Percentiles rank a stretch among this genome's conserved stretches.
These are phyloP conservation scores for Malassezia equina DNA, from an alignment of 1,284 basidiomycete species.

Conservation along the genomic window DNA sequence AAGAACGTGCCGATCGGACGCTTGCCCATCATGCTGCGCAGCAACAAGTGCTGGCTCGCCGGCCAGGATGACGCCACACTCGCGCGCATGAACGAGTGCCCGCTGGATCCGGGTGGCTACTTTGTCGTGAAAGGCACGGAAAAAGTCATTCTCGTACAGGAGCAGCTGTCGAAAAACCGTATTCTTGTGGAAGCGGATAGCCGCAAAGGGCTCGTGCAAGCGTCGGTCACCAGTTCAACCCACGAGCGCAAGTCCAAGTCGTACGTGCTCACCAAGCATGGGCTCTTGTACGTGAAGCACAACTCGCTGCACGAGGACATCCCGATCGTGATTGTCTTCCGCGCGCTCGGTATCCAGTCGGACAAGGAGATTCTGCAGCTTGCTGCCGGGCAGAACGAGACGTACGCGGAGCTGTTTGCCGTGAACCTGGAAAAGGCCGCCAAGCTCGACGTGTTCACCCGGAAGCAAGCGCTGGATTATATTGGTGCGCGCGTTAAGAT, in stretches of 20 bases:
- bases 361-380: constrained; percentile 96
- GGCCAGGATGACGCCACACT: constrained; percentile 68
- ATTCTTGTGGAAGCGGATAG: constrained; percentile 79
- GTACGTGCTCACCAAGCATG: constrained; percentile 88
- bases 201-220: constrained; percentile 82
- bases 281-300: constrained; percentile 89
- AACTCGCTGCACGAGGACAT: constrained; percentile 97
- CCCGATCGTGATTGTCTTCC: constrained; percentile 89
- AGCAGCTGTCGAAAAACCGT: constrained; percentile 96
- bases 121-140: constrained; percentile 99
- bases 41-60: constrained; percentile 73
- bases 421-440: constrained; percentile 85
- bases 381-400: constrained; percentile 82
- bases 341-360: constrained; percentile 77
- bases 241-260: constrained; percentile 98
- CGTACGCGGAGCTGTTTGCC: constrained; percentile 77
- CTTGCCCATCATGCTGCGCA: constrained; percentile 91
- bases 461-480: constrained; percentile 87
- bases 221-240: constrained; percentile 86
- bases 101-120: constrained; percentile 94
- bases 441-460: constrained; percentile 62
- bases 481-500: constrained; percentile 86
- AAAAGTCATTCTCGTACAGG: constrained; percentile 98
- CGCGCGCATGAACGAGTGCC: constrained; percentile 91
- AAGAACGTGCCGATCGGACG: constrained; percentile 81